Base-by-base conservation (phyloP, 2,329 filamentous ascomycete genomes). In the Talaromyces marneffei region DNA sequence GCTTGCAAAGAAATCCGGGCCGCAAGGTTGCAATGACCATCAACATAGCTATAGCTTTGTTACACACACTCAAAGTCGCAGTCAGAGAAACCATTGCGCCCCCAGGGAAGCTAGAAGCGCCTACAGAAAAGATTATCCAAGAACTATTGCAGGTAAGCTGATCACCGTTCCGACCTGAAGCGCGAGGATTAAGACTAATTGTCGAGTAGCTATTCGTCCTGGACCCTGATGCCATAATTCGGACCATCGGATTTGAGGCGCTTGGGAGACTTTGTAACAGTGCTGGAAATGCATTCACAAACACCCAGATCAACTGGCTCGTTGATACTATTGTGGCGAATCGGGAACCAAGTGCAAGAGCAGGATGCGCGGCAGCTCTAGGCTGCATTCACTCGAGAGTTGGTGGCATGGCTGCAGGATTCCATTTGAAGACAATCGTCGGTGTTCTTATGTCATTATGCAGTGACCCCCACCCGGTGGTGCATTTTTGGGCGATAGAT, bases 391-490 rank as follows among this genome's bases (percentile, higher is more conserved):
- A 99, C 76, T 90, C 91, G 18, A 92, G 96, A 73, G 90, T 99
- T 35, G 95, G 94, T 61, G 93, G 94, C 61, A 97, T 99, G 92
- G 94, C 94, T 58, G 94, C 94, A 59, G 92, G 92, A 3, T 92
- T 94, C 68, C 94, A 99, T 72, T 82, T 99, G 56, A 97, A 97
- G 78, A 97, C 92, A 1, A 97, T 99, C 55, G 84, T 97, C n/a
- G 90, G 93, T 18, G 95, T 99, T 40, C 79, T 99, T n/a, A 96
- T 97, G 89, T 97, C 94, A 7, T 82, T 99, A 9, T 93, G 92
- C 73, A 96, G 92, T 67, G 94, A 99, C 70, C 91, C 93, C 20
- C 94, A 99, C 72, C 92, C 94, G 0, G 87, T 90, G 0, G 94
- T 99, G 8, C 94, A 99, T 74, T 96, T 93, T 72, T 97, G 92